Evolutionary conservation across 352 stramenopile genomes (phyloP).

Genomic region (Peronospora destructor): DNA sequence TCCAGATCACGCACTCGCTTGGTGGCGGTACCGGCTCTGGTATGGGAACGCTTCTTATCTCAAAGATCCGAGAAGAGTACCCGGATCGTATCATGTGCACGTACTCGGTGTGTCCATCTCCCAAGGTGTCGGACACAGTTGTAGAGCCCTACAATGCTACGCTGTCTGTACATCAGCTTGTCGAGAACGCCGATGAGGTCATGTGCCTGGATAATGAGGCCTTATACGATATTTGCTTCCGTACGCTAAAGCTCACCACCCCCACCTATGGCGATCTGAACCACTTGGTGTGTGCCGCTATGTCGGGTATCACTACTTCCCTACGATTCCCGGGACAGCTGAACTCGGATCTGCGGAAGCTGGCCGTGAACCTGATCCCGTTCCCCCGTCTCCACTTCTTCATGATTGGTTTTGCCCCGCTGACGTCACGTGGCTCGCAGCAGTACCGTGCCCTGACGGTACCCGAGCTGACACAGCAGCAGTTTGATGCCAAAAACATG

Average conservation of each 20-base stretch:
- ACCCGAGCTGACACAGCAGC: constrained; percentile 96
- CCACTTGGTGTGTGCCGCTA: constrained; percentile 97
- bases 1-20: constrained; percentile 99
- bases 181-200: constrained; percentile 99
- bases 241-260: constrained; percentile 97
- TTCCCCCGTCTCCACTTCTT: constrained; percentile 99
- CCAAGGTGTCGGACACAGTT: constrained; percentile 97
- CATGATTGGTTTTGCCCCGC: constrained; percentile 97
- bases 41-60: constrained; percentile 98
- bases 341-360: constrained; percentile 98
- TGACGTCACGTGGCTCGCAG: constrained; percentile 94
- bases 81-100: constrained; percentile 99
- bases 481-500: constrained; percentile 99
- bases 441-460: constrained; percentile 97
- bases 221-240: constrained; percentile 99
- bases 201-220: constrained; percentile 99
- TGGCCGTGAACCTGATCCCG: constrained; percentile 98
- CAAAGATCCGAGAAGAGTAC: constrained; percentile 98
- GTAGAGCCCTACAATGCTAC: constrained; percentile 99
- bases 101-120: constrained; percentile 98
- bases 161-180: constrained; percentile 98
- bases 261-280: constrained; percentile 99
- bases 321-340: constrained; percentile 98
- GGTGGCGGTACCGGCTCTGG: constrained; percentile 97
- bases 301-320: constrained; percentile 98